Conservation (phyloP, 129 eudicot genomes). For the Logfia minima region DNA sequence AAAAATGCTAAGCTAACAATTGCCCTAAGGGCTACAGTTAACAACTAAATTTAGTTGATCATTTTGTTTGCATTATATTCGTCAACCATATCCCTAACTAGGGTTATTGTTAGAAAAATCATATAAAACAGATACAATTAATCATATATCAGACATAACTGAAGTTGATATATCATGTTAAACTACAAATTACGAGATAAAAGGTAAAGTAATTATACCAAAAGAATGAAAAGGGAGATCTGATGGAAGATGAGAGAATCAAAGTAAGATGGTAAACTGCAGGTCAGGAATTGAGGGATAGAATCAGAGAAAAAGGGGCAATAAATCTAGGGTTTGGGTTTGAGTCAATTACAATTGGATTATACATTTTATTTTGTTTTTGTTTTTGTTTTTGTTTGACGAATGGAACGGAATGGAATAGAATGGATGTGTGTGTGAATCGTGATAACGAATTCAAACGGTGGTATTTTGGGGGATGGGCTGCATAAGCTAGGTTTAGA, state of each 20-base stretch:
- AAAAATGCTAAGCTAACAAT: too few species aligned
- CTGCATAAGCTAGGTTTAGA: too few species aligned
- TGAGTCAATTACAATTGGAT: constrained; percentile 9
- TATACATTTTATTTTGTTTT: constrained; percentile 16
- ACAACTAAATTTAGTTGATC: too few species aligned
- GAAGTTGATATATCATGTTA: too few species aligned
- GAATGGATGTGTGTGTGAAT: not conserved
- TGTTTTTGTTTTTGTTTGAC: not conserved
- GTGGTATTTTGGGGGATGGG: too few species aligned
- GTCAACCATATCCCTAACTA: too few species aligned
- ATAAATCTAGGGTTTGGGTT: constrained; percentile 45
- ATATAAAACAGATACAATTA: too few species aligned
- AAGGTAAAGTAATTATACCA: not conserved
- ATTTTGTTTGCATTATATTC: too few species aligned
- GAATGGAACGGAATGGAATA: not conserved
- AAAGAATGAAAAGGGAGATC: constrained; percentile 22
- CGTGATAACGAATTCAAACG: not conserved
- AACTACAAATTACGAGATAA: not conserved
- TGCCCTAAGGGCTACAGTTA: too few species aligned
- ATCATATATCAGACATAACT: too few species aligned
- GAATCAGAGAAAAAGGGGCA: constrained; percentile 27
- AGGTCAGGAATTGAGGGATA: constrained; percentile 22
- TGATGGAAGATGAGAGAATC: constrained; percentile 24
- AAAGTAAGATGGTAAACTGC: not conserved
- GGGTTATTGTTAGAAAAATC: too few species aligned